These are phyloP conservation scores for Colletotrichum salicis DNA, from an alignment of 2,329 filamentous ascomycete genomes.

Conservation along the genomic window DNA sequence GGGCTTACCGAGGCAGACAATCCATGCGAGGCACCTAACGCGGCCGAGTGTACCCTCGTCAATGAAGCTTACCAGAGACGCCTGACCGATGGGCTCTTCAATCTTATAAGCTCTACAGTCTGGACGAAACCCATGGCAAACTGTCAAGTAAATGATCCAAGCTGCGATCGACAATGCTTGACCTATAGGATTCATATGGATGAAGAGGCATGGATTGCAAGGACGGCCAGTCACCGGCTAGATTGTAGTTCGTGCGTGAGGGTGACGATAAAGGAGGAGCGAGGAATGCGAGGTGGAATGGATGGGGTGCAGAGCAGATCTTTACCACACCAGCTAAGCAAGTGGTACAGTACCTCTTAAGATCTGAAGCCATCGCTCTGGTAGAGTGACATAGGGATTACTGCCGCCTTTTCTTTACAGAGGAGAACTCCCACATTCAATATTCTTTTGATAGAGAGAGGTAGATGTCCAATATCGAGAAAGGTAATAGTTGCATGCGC, in stretches of 20 bases:
- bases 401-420: not conserved
- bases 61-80: not conserved
- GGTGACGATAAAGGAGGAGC: not conserved
- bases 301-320: not conserved
- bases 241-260: not conserved
- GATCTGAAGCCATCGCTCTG: not conserved
- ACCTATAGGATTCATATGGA: not conserved
- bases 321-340: conserved; percentile 2
- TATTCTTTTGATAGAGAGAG: conserved; percentile 13
- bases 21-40: not conserved
- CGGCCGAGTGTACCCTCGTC: not conserved
- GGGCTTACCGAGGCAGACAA: not conserved
- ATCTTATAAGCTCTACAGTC: not conserved
- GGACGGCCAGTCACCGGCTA: not conserved
- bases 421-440: not conserved
- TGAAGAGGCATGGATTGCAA: not conserved
- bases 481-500: not conserved
- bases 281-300: not conserved
- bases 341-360: not conserved
- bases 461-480: not conserved
- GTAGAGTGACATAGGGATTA: not conserved
- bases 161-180: not conserved
- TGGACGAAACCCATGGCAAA: not conserved
- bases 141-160: not conserved
- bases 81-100: not conserved